Evolutionary conservation across 306 rosid species (phyloP).

Genomic region (Crataegus laevigata): DNA sequence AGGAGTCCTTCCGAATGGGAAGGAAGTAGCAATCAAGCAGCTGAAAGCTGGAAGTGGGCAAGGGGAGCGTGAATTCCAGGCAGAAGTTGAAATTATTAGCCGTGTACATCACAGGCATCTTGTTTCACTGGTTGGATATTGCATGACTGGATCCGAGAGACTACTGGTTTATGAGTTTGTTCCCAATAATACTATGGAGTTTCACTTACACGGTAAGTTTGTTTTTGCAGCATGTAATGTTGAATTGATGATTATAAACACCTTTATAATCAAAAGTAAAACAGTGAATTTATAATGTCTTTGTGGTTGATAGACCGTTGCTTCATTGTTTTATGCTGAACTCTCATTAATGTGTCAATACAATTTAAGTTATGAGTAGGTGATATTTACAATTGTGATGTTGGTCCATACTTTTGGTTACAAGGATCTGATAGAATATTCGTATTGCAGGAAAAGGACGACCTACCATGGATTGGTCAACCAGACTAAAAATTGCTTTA

Average conservation of each 20-base stretch:
- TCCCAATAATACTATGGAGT: slow-evolving; percentile 77
- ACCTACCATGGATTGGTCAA: slow-evolving; percentile 90
- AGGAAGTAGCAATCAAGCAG: slow-evolving; percentile 93
- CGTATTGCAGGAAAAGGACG: slow-evolving; percentile 62
- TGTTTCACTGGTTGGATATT: slow-evolving; percentile 92
- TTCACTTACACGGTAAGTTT: slow-evolving; percentile 77
- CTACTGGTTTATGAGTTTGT: slow-evolving; percentile 92
- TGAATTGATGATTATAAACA: not conserved
- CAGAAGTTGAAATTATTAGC: slow-evolving; percentile 94
- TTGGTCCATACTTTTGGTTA: not conserved
- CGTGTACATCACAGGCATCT: slow-evolving; percentile 96
- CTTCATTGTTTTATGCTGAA: not conserved
- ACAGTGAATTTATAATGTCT: not conserved
- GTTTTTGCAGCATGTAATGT: not conserved
- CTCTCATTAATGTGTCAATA: not conserved
- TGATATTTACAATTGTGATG: not conserved
- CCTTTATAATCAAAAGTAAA: not conserved
- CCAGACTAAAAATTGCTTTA: slow-evolving; percentile 70
- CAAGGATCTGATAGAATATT: slow-evolving; percentile 21
- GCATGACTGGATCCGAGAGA: slow-evolving; percentile 69
- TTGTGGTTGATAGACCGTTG: not conserved
- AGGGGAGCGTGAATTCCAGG: slow-evolving; percentile 95
- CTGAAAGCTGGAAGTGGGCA: slow-evolving; percentile 95
- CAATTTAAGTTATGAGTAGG: not conserved
- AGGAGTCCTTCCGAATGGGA: slow-evolving; percentile 87